Percentiles rank a stretch among this genome's conserved stretches.
phyloP scores from a whole-genome alignment of 257 asterid species.

The Solanum pinnatisectum region DNA sequence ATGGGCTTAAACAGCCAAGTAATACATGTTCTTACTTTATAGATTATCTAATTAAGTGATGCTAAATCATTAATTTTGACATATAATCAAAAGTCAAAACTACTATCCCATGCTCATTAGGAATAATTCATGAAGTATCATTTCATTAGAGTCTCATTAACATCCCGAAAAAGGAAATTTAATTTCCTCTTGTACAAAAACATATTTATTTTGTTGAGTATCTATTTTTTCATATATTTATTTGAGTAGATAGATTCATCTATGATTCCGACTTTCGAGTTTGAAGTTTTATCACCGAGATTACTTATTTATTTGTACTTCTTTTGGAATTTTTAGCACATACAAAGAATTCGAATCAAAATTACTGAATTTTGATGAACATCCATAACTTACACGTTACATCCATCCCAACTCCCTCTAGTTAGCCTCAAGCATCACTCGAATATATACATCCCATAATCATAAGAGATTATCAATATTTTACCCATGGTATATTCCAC shows the following conservation, averaged over 20 bases:
- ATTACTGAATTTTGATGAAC: neutral
- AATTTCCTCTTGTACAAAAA: neutral
- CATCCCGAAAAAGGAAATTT: neutral
- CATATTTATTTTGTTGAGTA: constrained; percentile 1
- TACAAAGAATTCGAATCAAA: neutral
- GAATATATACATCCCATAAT: neutral
- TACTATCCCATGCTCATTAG: neutral
- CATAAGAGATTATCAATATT: neutral
- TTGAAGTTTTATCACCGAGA: neutral
- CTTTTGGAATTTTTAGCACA: neutral
- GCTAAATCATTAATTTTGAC: neutral
- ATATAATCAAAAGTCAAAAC: neutral
- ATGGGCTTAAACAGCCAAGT: neutral
- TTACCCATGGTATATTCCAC: no score
- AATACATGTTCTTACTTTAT: neutral
- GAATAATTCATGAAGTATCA: neutral
- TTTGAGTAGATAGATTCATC: neutral
- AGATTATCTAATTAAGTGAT: neutral
- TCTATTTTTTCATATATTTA: neutral
- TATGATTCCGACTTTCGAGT: neutral
- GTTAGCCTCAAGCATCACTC: neutral
- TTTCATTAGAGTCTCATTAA: neutral
- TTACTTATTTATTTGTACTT: neutral
- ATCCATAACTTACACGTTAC: neutral
- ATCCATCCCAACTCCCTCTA: neutral